Evolutionary conservation across 768 basidiomycete species (phyloP).

Genomic region (Phlegmacium glaucopus): DNA sequence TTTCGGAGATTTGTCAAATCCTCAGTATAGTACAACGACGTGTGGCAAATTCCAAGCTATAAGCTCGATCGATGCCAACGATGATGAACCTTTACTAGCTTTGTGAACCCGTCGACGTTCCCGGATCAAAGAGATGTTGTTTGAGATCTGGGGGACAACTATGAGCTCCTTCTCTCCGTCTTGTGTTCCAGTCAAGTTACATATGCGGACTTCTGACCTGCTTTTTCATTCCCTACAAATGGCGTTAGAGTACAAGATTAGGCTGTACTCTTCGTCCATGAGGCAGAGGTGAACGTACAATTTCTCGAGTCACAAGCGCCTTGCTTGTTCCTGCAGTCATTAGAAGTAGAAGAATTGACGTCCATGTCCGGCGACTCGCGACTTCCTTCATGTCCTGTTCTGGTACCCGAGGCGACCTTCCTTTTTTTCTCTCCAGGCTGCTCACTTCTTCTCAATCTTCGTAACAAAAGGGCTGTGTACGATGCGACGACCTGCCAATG

Average conservation of each 20-base stretch:
- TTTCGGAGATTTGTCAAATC: conserved; percentile 16
- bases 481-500: conserved; percentile 16
- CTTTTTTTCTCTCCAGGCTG: conserved; percentile 19
- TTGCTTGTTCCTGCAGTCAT: conserved; percentile 15
- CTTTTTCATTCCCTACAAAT: neutral
- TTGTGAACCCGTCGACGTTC: neutral
- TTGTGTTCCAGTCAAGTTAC: neutral
- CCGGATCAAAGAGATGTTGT: conserved; percentile 20
- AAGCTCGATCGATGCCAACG: conserved; percentile 13
- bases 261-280: conserved; percentile 3
- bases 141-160: conserved; percentile 2
- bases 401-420: conserved; percentile 17
- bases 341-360: conserved; percentile 14
- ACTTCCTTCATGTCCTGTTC: conserved; percentile 17
- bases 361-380: conserved; percentile 3
- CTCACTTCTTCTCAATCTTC: conserved; percentile 16
- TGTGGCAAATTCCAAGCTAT: conserved; percentile 1
- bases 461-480: conserved; percentile 17
- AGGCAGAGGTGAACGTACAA: conserved; percentile 9
- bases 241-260: conserved; percentile 7
- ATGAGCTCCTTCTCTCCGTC: neutral
- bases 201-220: neutral
- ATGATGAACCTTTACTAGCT: conserved; percentile 10
- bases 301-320: conserved; percentile 8
- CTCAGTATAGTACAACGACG: conserved; percentile 1